A percentile compares a stretch with the other conserved stretches of the same genome.
These are phyloP conservation scores for Cunninghamia lanceolata DNA, from an alignment of 75 land plant species.

Conservation along the genomic window DNA sequence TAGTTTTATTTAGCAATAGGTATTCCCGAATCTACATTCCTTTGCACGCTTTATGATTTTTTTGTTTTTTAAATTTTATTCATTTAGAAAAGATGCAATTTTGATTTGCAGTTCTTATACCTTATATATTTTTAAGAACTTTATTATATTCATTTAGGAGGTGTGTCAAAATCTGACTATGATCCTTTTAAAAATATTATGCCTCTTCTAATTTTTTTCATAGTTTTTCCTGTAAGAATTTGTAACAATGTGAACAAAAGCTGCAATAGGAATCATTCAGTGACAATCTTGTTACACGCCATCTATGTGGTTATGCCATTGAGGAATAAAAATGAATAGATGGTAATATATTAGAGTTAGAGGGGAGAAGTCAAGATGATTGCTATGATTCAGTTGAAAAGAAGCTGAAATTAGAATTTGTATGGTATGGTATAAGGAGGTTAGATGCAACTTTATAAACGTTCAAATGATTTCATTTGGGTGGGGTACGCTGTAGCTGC, in stretches of 20 bases:
- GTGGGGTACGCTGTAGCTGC: not conserved
- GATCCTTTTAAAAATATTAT: not conserved
- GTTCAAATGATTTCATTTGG: not conserved
- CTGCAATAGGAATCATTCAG: not conserved
- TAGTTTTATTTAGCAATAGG: no score
- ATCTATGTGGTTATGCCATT: not conserved
- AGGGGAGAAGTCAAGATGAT: not conserved
- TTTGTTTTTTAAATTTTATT: not conserved
- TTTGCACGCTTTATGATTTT: not conserved
- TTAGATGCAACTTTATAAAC: not conserved
- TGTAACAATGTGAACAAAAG: not conserved
- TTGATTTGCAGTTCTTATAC: not conserved
- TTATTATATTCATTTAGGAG: not conserved
- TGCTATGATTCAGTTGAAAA: not conserved
- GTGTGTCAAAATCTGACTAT: no score
- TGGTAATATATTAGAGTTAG: not conserved
- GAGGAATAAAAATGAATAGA: not conserved
- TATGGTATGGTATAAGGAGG: not conserved
- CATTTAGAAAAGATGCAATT: not conserved
- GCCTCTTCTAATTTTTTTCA: not conserved
- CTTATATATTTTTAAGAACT: not conserved
- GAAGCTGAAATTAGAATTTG: not conserved
- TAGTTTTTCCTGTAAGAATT: not conserved
- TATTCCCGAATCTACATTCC: not conserved
- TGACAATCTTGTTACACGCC: not conserved